Conservation (phyloP, 345 rosid genomes). For the Balakata baccata region DNA sequence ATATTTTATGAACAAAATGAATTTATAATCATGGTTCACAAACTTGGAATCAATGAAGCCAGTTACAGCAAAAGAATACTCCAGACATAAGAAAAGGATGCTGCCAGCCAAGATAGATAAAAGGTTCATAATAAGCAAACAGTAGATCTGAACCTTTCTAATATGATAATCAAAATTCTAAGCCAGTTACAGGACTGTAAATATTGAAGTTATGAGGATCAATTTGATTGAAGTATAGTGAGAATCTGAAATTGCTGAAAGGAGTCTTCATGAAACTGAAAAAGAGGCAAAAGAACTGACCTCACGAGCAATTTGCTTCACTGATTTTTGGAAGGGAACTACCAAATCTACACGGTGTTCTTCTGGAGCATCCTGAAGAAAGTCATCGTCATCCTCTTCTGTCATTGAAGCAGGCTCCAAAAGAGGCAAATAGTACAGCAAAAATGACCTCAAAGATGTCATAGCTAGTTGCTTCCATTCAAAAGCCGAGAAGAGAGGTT, state of each 20-base stretch:
- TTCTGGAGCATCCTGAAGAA: constrained; percentile 49
- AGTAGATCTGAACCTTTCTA: not conserved
- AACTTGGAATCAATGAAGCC: not conserved
- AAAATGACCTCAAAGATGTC: constrained; percentile 82
- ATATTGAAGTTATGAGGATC: not conserved
- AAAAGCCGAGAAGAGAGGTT: constrained; percentile 81
- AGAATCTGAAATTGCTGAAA: not conserved
- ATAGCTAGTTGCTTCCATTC: constrained; percentile 69
- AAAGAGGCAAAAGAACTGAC: constrained; percentile 31
- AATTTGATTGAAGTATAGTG: not conserved
- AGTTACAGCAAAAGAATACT: not conserved
- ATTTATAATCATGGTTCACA: not conserved
- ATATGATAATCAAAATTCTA: not conserved
- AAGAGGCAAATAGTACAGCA: constrained; percentile 82
- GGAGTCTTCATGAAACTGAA: not conserved
- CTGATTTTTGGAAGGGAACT: constrained; percentile 80
- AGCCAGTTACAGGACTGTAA: not conserved
- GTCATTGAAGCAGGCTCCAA: constrained; percentile 58
- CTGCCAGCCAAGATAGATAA: not conserved
- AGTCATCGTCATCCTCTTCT: constrained; percentile 72
- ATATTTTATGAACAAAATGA: not conserved
- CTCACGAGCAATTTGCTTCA: constrained; percentile 87
- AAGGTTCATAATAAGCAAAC: not conserved
- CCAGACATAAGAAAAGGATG: not conserved
- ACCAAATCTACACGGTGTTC: constrained; percentile 55